phyloP scores from a whole-genome alignment of 371 early-diverging fungal species.

The Mucor sp. region DNA sequence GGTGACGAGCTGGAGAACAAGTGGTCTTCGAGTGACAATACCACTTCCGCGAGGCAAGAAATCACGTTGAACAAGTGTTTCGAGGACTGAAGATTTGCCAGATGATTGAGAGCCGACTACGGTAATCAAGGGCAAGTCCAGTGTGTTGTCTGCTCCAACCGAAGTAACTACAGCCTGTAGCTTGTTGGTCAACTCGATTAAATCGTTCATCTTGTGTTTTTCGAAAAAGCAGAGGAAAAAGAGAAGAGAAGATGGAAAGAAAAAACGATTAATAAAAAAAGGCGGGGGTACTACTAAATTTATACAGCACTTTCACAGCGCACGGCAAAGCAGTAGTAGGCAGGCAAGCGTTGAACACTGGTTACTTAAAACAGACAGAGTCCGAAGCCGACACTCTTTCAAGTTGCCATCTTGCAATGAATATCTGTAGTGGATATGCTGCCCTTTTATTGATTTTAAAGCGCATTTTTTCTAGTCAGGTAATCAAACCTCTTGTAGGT shows the following conservation, averaged over 20 bases:
- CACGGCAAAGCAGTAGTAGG: neutral
- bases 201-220: slow-evolving; percentile 46
- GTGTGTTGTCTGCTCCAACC: slow-evolving; percentile 74
- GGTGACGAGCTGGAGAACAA: slow-evolving; percentile 89
- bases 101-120: slow-evolving; percentile 88
- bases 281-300: slow-evolving; percentile 5
- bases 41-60: slow-evolving; percentile 92
- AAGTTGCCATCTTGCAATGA: too few species aligned
- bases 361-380: neutral
- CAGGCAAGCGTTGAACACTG: neutral
- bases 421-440: neutral
- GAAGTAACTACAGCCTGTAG: slow-evolving; percentile 93
- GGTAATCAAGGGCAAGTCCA: slow-evolving; percentile 93
- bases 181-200: slow-evolving; percentile 89
- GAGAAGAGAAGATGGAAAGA: neutral
- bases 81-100: slow-evolving; percentile 94
- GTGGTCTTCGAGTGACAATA: slow-evolving; percentile 91
- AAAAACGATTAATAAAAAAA: neutral
- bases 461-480: neutral
- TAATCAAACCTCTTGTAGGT: neutral
- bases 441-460: neutral
- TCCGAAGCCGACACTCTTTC: neutral
- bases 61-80: slow-evolving; percentile 88
- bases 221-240: neutral
- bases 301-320: neutral